Evolutionary conservation across 257 asterid genomes (phyloP).

Genomic region (Plantago elongata): DNA sequence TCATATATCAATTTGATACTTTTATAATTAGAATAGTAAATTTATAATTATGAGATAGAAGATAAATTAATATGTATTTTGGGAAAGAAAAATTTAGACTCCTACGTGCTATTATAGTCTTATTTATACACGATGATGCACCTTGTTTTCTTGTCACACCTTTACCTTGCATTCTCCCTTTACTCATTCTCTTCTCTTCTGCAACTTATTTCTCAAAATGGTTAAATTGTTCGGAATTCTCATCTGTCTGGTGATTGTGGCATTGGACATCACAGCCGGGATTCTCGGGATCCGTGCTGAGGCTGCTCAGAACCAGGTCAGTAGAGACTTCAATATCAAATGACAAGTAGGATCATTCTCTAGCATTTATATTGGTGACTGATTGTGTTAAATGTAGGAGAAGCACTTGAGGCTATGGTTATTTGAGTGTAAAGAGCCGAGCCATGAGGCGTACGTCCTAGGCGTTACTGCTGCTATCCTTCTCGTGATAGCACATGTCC

Average conservation of each 20-base stretch:
- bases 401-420: constrained; percentile 73
- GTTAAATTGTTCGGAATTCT: constrained; percentile 45
- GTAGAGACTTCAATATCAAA: background rate
- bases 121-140: background rate
- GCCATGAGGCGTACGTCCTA: constrained; percentile 68
- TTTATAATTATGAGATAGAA: too few species aligned
- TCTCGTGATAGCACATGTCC: constrained; percentile 55
- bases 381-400: constrained; percentile 28
- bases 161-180: constrained; percentile 3
- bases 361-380: too few species aligned
- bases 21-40: too few species aligned
- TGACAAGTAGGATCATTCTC: too few species aligned
- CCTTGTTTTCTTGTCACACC: background rate
- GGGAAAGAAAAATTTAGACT: too few species aligned
- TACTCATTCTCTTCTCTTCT: background rate
- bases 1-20: too few species aligned
- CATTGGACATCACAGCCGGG: constrained; percentile 63
- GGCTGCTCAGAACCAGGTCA: constrained; percentile 71
- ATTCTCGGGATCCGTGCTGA: constrained; percentile 78
- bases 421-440: constrained; percentile 85
- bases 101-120: too few species aligned
- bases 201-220: constrained; percentile 27
- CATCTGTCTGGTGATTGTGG: constrained; percentile 60
- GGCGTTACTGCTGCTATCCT: constrained; percentile 71
- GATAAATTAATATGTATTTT: too few species aligned